Percentiles rank a stretch among this genome's conserved stretches.
Conservation (phyloP, 208 protist genomes). For the Leishmania major region DNA sequence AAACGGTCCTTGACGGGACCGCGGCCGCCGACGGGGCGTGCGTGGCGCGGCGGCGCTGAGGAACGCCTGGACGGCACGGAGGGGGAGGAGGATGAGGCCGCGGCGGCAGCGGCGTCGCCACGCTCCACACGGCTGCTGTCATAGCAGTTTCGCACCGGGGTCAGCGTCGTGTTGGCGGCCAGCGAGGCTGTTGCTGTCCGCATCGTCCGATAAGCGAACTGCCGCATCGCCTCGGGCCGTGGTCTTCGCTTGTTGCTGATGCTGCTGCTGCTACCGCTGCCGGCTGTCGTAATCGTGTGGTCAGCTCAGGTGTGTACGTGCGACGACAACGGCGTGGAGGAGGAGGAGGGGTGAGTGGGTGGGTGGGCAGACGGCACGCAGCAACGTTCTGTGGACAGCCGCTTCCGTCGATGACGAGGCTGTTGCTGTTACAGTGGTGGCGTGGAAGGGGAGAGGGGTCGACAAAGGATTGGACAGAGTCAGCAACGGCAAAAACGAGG, state of each 20-base stretch:
- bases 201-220: not conserved
- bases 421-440: not conserved
- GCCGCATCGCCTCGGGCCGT: not conserved
- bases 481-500: not conserved
- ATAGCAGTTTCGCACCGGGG: not conserved
- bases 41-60: constrained; percentile 1
- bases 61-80: not conserved
- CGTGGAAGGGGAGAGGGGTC: not conserved
- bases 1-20: constrained; percentile 83
- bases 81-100: not conserved
- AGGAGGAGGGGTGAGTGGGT: not conserved
- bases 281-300: not conserved
- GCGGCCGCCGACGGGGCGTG: constrained; percentile 3
- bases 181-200: not conserved
- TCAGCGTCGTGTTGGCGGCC: not conserved
- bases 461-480: not conserved
- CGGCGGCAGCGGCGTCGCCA: not conserved
- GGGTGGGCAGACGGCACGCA: not conserved
- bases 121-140: not conserved
- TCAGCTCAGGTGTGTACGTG: not conserved
- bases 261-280: not conserved
- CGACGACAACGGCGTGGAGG: not conserved
- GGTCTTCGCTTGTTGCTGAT: not conserved
- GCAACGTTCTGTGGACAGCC: not conserved
- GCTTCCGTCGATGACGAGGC: not conserved